Evolutionary conservation across 495 filamentous ascomycete species (phyloP), one percentile per base, ranked within the genome.

Genomic region (Sphaerosporella brunnea): DNA sequence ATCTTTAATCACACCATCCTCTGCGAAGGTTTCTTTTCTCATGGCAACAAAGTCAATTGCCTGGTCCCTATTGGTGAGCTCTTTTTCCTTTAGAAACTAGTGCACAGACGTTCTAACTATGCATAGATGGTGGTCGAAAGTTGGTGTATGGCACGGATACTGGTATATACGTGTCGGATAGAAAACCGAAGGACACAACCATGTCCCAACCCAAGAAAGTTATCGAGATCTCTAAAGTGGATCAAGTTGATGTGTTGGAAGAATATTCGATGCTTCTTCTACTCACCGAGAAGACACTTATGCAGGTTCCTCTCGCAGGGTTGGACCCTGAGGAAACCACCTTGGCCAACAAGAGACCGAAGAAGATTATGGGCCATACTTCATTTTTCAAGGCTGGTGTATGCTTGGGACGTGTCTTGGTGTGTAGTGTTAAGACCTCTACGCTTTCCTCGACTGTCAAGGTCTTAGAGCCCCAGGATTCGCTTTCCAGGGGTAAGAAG

Each of bases 301-400:
- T 78, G 45, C 93, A 88, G 2, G 93, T 84, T 60, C 77, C 85
- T 2, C 69, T 94, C 49, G 75, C 84, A 45, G 85, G 81, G n/a
- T 67, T 84, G 23, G 85, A 95, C 57, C 72, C 80, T 2, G 76
- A 78, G 43, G 90, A 96, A 57, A 66, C 66, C 30, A 73, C 73
- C 37, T 67, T 78, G 25, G 66, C 85, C 39, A 69, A 79, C 13
- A 94, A 93, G 60, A 70, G 85, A 16, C 82, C 85, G n/a, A 92
- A 88, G 70, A 94, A 94, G 69, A 95, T 99, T 56, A 86, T 87
- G 60, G 83, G 81, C 51, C 84, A 93, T 65, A 88, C 86, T 62
- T 94, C 88, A 65, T 96, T 95, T 66, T 96, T 99, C 78, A 93
- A 87, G 63, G 79, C 84, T 37, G 92, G 92, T 20, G 87, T 95